Evolutionary conservation across 108 stramenopile genomes (phyloP), one percentile per base, ranked within the genome.

Genomic region (Skeletonema costatum): DNA sequence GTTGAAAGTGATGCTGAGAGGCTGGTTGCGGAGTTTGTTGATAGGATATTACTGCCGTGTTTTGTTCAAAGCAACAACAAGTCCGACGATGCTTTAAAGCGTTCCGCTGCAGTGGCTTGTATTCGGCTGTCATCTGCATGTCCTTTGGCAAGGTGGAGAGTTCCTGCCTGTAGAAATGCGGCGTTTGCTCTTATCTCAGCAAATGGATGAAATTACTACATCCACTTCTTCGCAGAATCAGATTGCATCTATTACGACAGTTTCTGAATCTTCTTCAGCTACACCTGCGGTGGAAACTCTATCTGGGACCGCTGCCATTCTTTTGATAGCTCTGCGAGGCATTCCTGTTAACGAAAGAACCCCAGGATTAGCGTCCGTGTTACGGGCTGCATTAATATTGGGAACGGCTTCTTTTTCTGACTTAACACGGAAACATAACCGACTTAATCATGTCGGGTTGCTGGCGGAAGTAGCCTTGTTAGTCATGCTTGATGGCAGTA

Each of bases 401-500:
- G 82, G 53, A 16, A 44, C 68, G n/a, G 31, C 42, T 58, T 61
- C 25, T 29, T 72, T 31, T 38, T 36, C 69, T 46, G 83, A 80
- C 44, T 63, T 76, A 21, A 64, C 70, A 36, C 29, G 14, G 31
- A n/a, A 30, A 9, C 74, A 84, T 67, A 86, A 87, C 32, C 64
- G 73, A 32, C 93, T 90, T 21, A 72, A 85, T 31, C 77, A 89
- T 16, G 73, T 78, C 13, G 88, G 86, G 2, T 73, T 91, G 13
- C 69, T 87, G 66, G 69, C 84, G 1, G 93, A 94, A 70, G 64
- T 90, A 25, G 90, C 90, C 4, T 66, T 94, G 38, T 70, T 72
- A 17, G 82, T 94, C 25, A 85, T 94, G 71, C 66, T 92, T 44
- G 93, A 94, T 74, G 90, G 89, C 29, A 85, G 56, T 36, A 48